Evolutionary conservation across 768 basidiomycete species (phyloP), one percentile per base, ranked within the genome.

Genomic region (Tulasnella sp.): DNA sequence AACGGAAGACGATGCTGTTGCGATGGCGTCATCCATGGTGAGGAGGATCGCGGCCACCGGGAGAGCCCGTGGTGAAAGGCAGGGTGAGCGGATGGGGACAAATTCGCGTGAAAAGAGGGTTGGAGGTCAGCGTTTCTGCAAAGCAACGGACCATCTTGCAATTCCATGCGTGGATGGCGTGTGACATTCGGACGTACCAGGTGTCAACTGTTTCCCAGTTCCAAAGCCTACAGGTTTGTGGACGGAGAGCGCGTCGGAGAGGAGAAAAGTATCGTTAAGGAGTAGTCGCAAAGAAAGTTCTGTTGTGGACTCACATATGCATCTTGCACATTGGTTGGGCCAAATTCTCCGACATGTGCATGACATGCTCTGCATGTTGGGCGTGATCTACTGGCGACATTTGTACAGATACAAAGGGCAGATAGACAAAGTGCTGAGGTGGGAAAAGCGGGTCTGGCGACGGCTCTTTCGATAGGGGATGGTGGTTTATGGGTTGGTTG

Each of bases 241-340:
- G 6, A 35, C 21, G 35, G 31, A 34, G 34, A 17, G 17, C n/a
- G 43, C 2, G 25, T 40, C 15, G 19, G 46, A 55, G 21, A 36
- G 15, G 27, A 39, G 56, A 27, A 29, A 12, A 32, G 19, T 5
- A 21, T 52, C 23, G 23, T n/a, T 34, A 31, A 81, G 69, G 63
- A 86, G 77, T 84, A 70, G 88, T 88, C 84, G 79, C 80, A 60
- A 6, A 17, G 59, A 35, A 21, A 42, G n/a, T n/a, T n/a, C n/a
- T n/a, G n/a, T n/a, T n/a, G n/a, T 17, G 15, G 5, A 32, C 53
- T 37, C 25, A 42, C 52, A 50, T 49, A 31, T 48, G 59, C 29
- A 43, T 39, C 49, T 49, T 46, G 55, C 36, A 40, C 23, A n/a
- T 49, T n/a, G 53, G 23, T 31, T 48, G 27, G 25, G 46, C n/a